Conservation (phyloP, 305 asterid species). For the Nicotiana rustica region DNA sequence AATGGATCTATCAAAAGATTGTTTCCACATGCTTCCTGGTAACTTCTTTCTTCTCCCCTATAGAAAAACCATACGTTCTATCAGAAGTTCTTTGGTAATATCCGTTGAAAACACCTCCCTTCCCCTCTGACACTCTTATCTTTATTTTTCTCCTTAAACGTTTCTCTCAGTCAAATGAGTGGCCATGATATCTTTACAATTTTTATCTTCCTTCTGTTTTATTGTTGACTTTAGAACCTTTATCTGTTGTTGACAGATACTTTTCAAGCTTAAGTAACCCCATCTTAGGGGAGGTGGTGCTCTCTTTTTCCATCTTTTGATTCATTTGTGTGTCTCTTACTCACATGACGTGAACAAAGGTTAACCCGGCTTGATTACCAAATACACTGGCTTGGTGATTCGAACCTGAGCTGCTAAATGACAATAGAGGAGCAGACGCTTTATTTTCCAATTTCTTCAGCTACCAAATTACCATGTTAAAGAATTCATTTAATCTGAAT, state of each 20-base stretch:
- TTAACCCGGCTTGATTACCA: neutral
- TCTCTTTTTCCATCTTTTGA: neutral
- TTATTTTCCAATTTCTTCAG: constrained; percentile 13
- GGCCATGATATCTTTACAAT: too few relatives aligned
- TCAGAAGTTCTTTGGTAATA: neutral
- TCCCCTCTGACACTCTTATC: too few relatives aligned
- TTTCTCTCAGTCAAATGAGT: too few relatives aligned
- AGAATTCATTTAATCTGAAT: constrained; percentile 13
- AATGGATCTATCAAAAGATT: neutral
- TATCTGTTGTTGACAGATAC: too few relatives aligned
- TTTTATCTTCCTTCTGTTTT: too few relatives aligned
- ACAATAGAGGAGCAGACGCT: constrained; percentile 23
- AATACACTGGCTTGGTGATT: neutral
- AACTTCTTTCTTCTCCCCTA: neutral
- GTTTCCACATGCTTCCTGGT: neutral
- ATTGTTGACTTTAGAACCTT: too few relatives aligned
- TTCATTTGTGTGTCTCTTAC: neutral
- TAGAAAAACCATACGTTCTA: neutral
- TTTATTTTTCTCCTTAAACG: too few relatives aligned
- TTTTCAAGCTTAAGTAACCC: neutral
- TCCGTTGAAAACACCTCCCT: too few relatives aligned
- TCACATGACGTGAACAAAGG: neutral
- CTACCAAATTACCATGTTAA: neutral
- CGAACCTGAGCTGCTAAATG: constrained; percentile 27
- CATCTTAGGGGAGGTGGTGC: neutral